Conservation (phyloP, 1,284 basidiomycete genomes). For the Cryptococcus jaspeensis region DNA sequence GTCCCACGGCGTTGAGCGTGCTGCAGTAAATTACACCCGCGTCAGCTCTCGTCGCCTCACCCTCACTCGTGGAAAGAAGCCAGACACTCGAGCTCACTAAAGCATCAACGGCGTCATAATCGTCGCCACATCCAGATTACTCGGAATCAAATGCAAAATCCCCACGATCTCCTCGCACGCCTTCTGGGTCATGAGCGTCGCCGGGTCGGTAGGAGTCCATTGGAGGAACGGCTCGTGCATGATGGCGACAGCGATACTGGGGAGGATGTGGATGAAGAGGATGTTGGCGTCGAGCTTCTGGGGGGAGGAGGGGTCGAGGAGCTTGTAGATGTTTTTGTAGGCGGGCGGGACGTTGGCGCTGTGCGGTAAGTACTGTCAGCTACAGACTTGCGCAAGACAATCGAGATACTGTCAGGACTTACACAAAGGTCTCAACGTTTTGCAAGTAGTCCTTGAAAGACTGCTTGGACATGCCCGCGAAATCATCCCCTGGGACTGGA, state of each 20-base stretch:
- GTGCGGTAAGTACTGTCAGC: neutral
- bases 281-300: slow-evolving; percentile 30
- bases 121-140: slow-evolving; percentile 39
- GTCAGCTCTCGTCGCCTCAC: slow-evolving; percentile 9
- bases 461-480: slow-evolving; percentile 19
- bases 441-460: slow-evolving; percentile 24
- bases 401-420: neutral
- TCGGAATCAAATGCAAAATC: slow-evolving; percentile 40
- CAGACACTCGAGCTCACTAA: slow-evolving; percentile 33
- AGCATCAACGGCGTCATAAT: slow-evolving; percentile 32
- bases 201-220: slow-evolving; percentile 19
- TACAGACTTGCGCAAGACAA: neutral
- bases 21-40: slow-evolving; percentile 27
- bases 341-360: slow-evolving; percentile 25
- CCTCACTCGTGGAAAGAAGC: no score
- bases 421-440: slow-evolving; percentile 41
- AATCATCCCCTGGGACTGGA: slow-evolving; percentile 26
- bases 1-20: slow-evolving; percentile 27
- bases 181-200: slow-evolving; percentile 20
- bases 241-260: slow-evolving; percentile 32
- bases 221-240: slow-evolving; percentile 42
- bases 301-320: slow-evolving; percentile 18
- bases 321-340: slow-evolving; percentile 33
- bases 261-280: slow-evolving; percentile 40
- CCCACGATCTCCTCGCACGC: slow-evolving; percentile 34